A percentile compares a stretch with the other conserved stretches of the same genome.
These are phyloP conservation scores for Gillenia trifoliata DNA, from an alignment of 306 rosid genomes.

Conservation along the genomic window DNA sequence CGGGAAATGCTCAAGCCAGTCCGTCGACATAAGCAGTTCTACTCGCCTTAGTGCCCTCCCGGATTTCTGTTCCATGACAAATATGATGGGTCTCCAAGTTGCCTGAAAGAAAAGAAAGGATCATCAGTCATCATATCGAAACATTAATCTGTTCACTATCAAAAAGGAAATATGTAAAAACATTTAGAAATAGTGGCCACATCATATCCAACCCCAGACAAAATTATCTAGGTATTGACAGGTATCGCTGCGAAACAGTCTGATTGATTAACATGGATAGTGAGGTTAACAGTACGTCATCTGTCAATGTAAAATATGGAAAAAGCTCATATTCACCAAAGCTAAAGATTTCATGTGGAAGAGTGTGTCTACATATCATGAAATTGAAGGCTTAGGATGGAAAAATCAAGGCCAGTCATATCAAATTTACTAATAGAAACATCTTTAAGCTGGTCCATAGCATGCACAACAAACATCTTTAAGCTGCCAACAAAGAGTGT, in stretches of 20 bases:
- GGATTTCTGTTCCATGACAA: conserved; percentile 86
- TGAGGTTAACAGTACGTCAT: background rate
- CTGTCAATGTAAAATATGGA: background rate
- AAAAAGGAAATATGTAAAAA: background rate
- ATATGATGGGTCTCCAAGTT: conserved; percentile 87
- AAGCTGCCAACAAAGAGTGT: background rate
- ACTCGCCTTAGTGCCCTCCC: conserved; percentile 51
- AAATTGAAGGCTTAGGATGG: background rate
- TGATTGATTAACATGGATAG: background rate
- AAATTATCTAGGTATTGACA: background rate
- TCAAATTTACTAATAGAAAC: background rate
- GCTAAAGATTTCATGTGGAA: background rate
- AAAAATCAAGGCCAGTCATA: background rate
- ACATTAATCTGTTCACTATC: background rate
- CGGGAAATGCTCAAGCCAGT: conserved; percentile 3
- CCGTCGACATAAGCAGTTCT: background rate
- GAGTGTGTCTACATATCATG: background rate
- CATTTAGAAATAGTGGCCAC: background rate
- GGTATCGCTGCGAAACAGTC: background rate
- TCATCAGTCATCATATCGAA: background rate
- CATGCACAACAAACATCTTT: background rate
- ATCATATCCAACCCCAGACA: background rate
- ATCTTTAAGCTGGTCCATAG: background rate
- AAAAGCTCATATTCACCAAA: background rate
- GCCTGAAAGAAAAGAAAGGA: conserved; percentile 41